Conservation (phyloP, 495 filamentous ascomycete genomes). For the Penicillium antarcticum region DNA sequence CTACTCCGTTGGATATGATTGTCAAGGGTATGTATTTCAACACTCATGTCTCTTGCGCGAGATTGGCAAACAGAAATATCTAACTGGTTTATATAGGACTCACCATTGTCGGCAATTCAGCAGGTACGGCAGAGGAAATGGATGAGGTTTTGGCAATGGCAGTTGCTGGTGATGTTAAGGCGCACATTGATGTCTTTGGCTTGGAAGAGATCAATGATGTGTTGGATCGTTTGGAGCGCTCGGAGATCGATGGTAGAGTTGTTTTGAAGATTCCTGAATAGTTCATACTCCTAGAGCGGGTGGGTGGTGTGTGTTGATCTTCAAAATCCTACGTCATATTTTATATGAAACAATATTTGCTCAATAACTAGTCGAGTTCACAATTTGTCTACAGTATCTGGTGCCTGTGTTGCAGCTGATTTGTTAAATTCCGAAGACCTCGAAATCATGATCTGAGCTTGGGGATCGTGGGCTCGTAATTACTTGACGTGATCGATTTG, state of each 20-base stretch:
- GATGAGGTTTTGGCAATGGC: slow-evolving; percentile 40
- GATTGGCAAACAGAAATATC: neutral
- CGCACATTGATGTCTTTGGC: slow-evolving; percentile 38
- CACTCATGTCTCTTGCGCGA: neutral
- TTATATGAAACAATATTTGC: too few relatives aligned
- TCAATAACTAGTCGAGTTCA: too few relatives aligned
- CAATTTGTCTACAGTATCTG: too few relatives aligned
- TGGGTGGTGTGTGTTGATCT: neutral
- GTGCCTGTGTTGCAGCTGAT: too few relatives aligned
- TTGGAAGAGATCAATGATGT: slow-evolving; percentile 39
- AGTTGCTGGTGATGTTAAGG: slow-evolving; percentile 34
- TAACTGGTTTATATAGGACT: slow-evolving; percentile 21
- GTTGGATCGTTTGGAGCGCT: slow-evolving; percentile 35
- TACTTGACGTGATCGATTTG: too few relatives aligned
- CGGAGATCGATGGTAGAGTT: slow-evolving; percentile 40
- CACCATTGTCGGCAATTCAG: slow-evolving; percentile 41
- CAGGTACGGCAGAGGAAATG: slow-evolving; percentile 39
- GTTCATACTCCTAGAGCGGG: neutral
- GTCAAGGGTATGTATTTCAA: slow-evolving; percentile 25
- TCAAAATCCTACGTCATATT: too few relatives aligned
- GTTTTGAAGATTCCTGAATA: slow-evolving; percentile 40
- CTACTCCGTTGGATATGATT: slow-evolving; percentile 45
- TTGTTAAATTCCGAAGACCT: too few relatives aligned
- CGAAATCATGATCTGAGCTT: too few relatives aligned
- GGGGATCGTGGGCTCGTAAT: too few relatives aligned